Evolutionary conservation across 306 rosid species (phyloP).

Genomic region (Trifolium subterraneum): DNA sequence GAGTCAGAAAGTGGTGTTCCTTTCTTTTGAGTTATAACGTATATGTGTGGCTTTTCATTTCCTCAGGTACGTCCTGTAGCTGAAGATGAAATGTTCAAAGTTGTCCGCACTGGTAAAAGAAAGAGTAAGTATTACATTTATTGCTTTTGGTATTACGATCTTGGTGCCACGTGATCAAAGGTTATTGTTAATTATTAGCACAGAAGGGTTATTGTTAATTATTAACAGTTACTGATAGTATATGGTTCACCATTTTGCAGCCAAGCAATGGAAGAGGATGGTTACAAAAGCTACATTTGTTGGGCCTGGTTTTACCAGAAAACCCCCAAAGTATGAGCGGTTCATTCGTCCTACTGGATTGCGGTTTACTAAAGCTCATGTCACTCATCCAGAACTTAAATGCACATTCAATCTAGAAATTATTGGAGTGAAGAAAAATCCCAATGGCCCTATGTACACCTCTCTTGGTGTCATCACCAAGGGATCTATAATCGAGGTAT

Average conservation of each 20-base stretch:
- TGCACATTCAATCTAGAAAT: conserved; percentile 93
- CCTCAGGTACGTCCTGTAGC: conserved; percentile 92
- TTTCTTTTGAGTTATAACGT: background rate
- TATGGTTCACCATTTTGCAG: conserved; percentile 49
- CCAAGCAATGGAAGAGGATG: conserved; percentile 99
- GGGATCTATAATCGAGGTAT: conserved; percentile 95
- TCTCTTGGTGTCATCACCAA: conserved; percentile 95
- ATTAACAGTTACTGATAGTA: conserved; percentile 29
- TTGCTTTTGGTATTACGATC: background rate
- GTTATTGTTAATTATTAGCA: no score
- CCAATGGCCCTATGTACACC: conserved; percentile 90
- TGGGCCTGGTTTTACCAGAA: conserved; percentile 91
- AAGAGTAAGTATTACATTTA: conserved; percentile 62
- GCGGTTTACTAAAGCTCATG: conserved; percentile 93
- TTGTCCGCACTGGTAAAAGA: conserved; percentile 84
- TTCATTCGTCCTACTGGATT: conserved; percentile 89
- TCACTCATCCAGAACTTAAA: conserved; percentile 94
- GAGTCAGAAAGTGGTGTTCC: background rate
- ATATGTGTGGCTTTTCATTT: conserved; percentile 13
- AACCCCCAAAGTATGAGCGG: conserved; percentile 95
- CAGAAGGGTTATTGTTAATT: background rate
- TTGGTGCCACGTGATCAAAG: background rate
- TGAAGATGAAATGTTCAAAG: conserved; percentile 97
- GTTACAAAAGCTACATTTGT: conserved; percentile 96
- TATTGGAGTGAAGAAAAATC: conserved; percentile 94